Percentiles rank a stretch among this genome's conserved stretches.
Conservation (phyloP, 768 basidiomycete species). For the Panaeolus cyanescens region DNA sequence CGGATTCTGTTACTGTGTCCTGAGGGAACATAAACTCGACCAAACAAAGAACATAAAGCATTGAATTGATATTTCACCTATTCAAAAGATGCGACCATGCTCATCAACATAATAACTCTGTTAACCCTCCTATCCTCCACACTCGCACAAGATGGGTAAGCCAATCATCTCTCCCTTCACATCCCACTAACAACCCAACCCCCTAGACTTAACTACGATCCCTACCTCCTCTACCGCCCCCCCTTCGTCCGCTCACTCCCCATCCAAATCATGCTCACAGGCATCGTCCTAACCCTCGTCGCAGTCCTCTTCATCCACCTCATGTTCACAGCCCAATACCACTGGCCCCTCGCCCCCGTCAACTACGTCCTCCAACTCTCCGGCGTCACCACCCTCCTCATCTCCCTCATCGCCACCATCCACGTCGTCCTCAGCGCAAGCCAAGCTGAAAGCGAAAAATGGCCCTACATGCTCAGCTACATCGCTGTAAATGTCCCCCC, state of each 20-base stretch:
- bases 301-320: conserved; percentile 89
- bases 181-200: too few relatives aligned
- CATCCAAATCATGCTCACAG: conserved; percentile 85
- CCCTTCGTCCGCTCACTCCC: conserved; percentile 87
- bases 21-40: too few relatives aligned
- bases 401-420: conserved; percentile 76
- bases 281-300: conserved; percentile 83
- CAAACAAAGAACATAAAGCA: background rate
- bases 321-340: conserved; percentile 93
- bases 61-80: background rate
- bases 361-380: conserved; percentile 91
- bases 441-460: conserved; percentile 63
- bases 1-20: too few relatives aligned
- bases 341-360: conserved; percentile 89
- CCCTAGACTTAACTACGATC: conserved; percentile 51
- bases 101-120: background rate
- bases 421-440: conserved; percentile 69
- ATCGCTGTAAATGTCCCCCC: conserved; percentile 81
- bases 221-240: conserved; percentile 79
- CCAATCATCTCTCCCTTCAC: background rate
- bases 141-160: conserved; percentile 6
- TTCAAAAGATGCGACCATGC: background rate
- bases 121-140: background rate
- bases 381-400: conserved; percentile 78
- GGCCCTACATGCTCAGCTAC: conserved; percentile 98